Evolutionary conservation across 352 stramenopile genomes (phyloP).

Genomic region (Phytophthora boehmeriae): DNA sequence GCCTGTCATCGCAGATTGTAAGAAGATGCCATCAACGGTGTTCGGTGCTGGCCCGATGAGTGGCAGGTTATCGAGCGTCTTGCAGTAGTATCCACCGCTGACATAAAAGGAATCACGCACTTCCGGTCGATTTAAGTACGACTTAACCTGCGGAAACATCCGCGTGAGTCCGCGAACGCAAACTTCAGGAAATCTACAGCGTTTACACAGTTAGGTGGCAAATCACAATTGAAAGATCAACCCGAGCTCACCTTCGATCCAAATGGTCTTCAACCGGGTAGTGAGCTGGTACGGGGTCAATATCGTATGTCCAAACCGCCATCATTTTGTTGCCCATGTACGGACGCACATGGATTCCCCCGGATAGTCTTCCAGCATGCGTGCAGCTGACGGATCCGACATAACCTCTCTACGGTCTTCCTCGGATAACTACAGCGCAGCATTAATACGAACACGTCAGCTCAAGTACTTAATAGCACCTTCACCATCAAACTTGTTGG

Average conservation of each 20-base stretch:
- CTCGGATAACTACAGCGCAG: slow-evolving; percentile 47
- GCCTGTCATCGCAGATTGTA: slow-evolving; percentile 76
- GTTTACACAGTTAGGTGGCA: slow-evolving; percentile 6
- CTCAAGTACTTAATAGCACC: neutral
- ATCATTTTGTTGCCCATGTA: slow-evolving; percentile 71
- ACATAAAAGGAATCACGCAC: slow-evolving; percentile 71
- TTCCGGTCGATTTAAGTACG: slow-evolving; percentile 60
- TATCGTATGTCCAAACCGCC: slow-evolving; percentile 82
- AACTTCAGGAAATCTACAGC: slow-evolving; percentile 65
- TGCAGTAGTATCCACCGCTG: slow-evolving; percentile 83
- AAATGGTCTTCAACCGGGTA: slow-evolving; percentile 74
- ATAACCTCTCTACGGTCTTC: slow-evolving; percentile 52
- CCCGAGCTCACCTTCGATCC: slow-evolving; percentile 46
- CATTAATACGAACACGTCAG: neutral
- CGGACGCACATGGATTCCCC: slow-evolving; percentile 74
- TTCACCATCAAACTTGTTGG: neutral
- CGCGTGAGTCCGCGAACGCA: slow-evolving; percentile 63
- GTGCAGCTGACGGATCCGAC: slow-evolving; percentile 37
- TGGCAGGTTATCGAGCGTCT: slow-evolving; percentile 77
- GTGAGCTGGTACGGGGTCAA: slow-evolving; percentile 55
- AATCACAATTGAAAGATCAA: neutral
- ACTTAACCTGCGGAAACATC: slow-evolving; percentile 69
- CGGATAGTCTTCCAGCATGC: slow-evolving; percentile 65
- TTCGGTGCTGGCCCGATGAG: slow-evolving; percentile 66
- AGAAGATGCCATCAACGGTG: slow-evolving; percentile 66